Evolutionary conservation across 129 eudicot species (phyloP), one percentile per base, ranked within the genome.

Genomic region (Tagetes erecta): DNA sequence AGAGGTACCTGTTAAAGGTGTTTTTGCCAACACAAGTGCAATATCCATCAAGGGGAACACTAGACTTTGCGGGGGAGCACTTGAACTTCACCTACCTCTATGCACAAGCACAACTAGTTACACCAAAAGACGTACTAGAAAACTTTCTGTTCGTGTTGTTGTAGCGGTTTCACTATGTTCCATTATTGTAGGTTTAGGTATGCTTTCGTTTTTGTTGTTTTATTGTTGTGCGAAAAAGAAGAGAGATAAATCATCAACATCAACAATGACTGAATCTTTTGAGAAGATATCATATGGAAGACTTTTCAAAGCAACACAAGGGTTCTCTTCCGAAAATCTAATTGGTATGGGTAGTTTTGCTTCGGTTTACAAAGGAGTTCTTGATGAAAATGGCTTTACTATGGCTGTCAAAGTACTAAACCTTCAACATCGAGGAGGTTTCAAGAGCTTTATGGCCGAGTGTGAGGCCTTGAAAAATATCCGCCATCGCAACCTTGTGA

Each of bases 381-480:
- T 83, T 45, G 81, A 70, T 8, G 56, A 44, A 71, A 27, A 46
- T 42, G 72, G 65, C 8, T 20, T 6, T 53, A 20, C 34, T 3
- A 70, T 83, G 13, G 87, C 84, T 2, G 62, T 83, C 13, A 79
- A 83, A 65, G 84, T 83, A 7, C 81, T 83, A 13, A 70, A 83
- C 62, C 84, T 79, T 52, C 75, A 83, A 71, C 45, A 5, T 0
- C 66, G 39, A 2, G 76, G 81, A 56, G 81, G 76, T 70, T 11
- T 67, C 1, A 79, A 76, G 67, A 83, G 84, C 42, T 83, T 70
- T 47, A 45, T 70, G 50, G 75, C 79, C 1, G 87, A 83, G 36
- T 83, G 84, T 49, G 78, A 74, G 31, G 79, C 87, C 20, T 64
- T 79, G 67, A 79, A 55, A 49, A 57, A 75, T 35, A 71, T 79